These are phyloP conservation scores for Sesbania bispinosa DNA, from an alignment of 306 rosid genomes.

Conservation along the genomic window DNA sequence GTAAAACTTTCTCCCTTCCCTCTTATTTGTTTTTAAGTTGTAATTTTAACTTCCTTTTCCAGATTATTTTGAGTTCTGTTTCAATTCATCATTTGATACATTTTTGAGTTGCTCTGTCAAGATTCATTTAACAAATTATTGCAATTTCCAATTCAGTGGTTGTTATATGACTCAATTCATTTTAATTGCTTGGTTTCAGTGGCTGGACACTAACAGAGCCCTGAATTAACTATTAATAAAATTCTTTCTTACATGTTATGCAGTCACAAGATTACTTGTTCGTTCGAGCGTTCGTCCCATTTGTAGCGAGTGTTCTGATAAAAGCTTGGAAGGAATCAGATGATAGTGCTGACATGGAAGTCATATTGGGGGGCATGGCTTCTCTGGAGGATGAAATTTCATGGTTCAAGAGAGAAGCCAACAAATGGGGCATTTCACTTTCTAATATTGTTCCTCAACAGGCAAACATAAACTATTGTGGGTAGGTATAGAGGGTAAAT, in stretches of 20 bases:
- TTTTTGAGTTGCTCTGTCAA: neutral
- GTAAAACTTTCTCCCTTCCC: conserved; percentile 16
- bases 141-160: neutral
- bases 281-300: conserved; percentile 64
- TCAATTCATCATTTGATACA: neutral
- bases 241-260: neutral
- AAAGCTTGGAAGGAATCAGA: conserved; percentile 71
- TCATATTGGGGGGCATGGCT: conserved; percentile 56
- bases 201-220: no score
- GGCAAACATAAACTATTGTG: conserved; percentile 45
- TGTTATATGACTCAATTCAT: neutral
- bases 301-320: conserved; percentile 52
- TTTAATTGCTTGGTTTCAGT: no score
- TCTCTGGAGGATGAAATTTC: conserved; percentile 59
- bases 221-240: neutral
- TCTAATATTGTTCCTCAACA: conserved; percentile 48
- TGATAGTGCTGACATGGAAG: conserved; percentile 51
- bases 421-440: conserved; percentile 50
- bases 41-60: neutral
- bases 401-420: conserved; percentile 75
- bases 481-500: conserved; percentile 34
- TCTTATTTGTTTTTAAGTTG: neutral
- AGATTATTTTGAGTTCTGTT: neutral
- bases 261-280: conserved; percentile 82
- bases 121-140: neutral